A percentile compares a stretch with the other conserved stretches of the same genome.
Conservation (phyloP, 2,329 filamentous ascomycete genomes). For the Elsinoe necatrix region DNA sequence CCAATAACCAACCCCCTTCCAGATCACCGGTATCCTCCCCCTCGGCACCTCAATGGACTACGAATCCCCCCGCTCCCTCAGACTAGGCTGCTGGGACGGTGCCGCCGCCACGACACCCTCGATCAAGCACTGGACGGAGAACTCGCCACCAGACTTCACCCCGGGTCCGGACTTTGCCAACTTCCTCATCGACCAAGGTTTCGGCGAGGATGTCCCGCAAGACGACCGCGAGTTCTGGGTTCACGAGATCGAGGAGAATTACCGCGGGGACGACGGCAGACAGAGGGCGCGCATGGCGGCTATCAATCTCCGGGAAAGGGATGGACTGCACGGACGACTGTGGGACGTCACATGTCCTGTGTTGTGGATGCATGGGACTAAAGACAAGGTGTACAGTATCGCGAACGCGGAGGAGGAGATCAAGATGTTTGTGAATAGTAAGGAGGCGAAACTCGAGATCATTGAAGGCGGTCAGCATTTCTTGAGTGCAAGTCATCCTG, state of each 20-base stretch:
- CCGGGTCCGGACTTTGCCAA: conserved; percentile 37
- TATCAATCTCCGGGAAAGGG: conserved; percentile 42
- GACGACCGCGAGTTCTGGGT: conserved; percentile 38
- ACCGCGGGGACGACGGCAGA: conserved; percentile 43
- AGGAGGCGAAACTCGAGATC: conserved; percentile 36
- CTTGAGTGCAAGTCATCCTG: conserved; percentile 39
- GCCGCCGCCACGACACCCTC: conserved; percentile 27
- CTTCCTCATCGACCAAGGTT: conserved; percentile 40
- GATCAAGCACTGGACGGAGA: conserved; percentile 34
- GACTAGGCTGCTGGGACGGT: conserved; percentile 43
- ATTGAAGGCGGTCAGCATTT: conserved; percentile 45
- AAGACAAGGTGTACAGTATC: conserved; percentile 35
- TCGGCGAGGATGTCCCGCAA: conserved; percentile 34
- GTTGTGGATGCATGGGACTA: conserved; percentile 42
- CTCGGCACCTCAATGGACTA: conserved; percentile 46
- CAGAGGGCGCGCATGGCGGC: conserved; percentile 41
- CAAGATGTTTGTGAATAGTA: conserved; percentile 37
- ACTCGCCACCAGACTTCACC: conserved; percentile 36
- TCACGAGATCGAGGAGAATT: conserved; percentile 38
- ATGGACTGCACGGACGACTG: conserved; percentile 39
- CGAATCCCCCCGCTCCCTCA: conserved; percentile 37
- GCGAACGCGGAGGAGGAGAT: conserved; percentile 42
- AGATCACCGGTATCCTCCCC: conserved; percentile 45
- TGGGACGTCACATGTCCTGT: conserved; percentile 44
- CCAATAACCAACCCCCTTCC: neutral